These are phyloP conservation scores for Lactarius tabidus DNA, from an alignment of 768 basidiomycete species.

Conservation along the genomic window DNA sequence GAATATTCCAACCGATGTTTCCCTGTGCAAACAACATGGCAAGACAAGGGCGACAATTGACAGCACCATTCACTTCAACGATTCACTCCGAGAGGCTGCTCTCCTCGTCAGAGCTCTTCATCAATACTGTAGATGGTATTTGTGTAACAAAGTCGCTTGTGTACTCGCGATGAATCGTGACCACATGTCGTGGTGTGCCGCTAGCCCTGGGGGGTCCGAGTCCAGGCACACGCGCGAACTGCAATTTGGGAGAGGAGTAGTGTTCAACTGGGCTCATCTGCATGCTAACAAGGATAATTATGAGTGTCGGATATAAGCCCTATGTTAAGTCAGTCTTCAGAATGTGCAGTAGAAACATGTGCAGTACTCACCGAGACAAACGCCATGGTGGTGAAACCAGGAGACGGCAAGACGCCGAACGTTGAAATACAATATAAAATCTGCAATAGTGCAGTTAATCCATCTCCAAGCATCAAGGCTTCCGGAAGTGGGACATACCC, in stretches of 20 bases:
- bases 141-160: conserved; percentile 1
- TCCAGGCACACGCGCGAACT: background rate
- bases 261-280: conserved; percentile 2
- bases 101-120: conserved; percentile 1
- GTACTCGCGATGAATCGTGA: background rate
- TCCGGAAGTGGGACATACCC: conserved; percentile 6
- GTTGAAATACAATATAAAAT: conserved; percentile 8
- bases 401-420: background rate
- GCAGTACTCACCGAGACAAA: conserved; percentile 6
- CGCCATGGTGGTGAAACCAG: conserved; percentile 5
- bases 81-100: background rate
- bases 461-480: background rate
- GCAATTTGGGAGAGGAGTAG: conserved; percentile 3
- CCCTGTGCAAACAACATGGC: too few species aligned
- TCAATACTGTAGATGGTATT: conserved; percentile 5
- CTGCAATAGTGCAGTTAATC: background rate
- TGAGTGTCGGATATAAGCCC: conserved; percentile 16
- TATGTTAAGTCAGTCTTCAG: background rate
- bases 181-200: background rate
- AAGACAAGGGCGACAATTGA: too few species aligned
- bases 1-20: too few species aligned
- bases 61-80: too few species aligned
- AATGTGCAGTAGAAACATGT: too few species aligned
- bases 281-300: conserved; percentile 15
- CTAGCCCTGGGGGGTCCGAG: background rate